Evolutionary conservation across 495 filamentous ascomycete genomes (phyloP).

Genomic region (Penicillium verhagenii): DNA sequence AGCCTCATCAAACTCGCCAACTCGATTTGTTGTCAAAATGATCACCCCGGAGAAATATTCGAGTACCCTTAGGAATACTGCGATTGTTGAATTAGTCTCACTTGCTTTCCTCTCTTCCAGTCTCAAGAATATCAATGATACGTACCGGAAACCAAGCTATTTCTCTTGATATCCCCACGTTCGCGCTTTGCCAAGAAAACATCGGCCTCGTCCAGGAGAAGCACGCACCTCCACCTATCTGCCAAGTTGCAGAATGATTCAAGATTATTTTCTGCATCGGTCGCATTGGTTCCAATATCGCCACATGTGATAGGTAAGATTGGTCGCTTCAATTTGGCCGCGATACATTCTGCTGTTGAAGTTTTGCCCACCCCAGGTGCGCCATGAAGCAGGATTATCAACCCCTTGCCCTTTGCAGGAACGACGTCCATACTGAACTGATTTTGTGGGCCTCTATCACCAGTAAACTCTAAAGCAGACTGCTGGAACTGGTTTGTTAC

Average conservation of each 20-base stretch:
- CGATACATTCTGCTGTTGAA: conserved; percentile 27
- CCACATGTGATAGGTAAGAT: conserved; percentile 28
- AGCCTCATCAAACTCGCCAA: conserved; percentile 49
- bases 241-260: conserved; percentile 38
- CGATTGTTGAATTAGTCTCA: neutral
- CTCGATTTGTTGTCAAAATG: conserved; percentile 56
- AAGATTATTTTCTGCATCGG: conserved; percentile 37
- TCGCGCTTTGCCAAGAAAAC: conserved; percentile 47
- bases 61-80: conserved; percentile 3
- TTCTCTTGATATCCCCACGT: conserved; percentile 37
- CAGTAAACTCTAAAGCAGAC: too few relatives aligned
- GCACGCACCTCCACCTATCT: conserved; percentile 43
- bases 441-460: too few relatives aligned
- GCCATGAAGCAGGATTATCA: conserved; percentile 50
- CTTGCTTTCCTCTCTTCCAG: too few relatives aligned
- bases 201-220: conserved; percentile 47
- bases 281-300: conserved; percentile 33
- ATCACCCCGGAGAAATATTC: conserved; percentile 44
- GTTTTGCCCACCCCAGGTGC: conserved; percentile 45
- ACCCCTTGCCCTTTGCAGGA: conserved; percentile 43
- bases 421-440: too few relatives aligned
- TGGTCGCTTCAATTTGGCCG: conserved; percentile 13
- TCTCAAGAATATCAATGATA: conserved; percentile 1
- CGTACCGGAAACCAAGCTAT: conserved; percentile 48
- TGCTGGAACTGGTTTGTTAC: too few relatives aligned